Base-by-base conservation (phyloP, 169 alveolate species). In the Babesia sp. region DNA sequence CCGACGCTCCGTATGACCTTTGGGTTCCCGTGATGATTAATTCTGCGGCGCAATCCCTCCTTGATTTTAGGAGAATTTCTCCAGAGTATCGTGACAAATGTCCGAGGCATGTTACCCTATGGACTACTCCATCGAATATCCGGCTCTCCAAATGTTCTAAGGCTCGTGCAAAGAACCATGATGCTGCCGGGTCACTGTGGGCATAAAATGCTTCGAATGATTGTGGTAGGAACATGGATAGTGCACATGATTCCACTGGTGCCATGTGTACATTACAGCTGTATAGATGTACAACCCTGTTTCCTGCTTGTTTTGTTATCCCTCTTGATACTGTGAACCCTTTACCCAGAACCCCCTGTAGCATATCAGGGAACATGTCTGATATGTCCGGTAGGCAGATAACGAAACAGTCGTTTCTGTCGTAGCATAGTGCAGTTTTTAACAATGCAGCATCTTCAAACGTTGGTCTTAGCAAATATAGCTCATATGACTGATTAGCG, bases 151-250 rank as follows among this genome's bases (percentile, higher is more conserved):
- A 60, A 31, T 79, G 63, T 18, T 71, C 83, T 12, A 79, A 14
- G 44, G 87, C 82, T 31, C 50, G 39, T 44, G 87, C 77, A 34
- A 70, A 79, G 70, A 79, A 71, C 87, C 87, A 79, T 36, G 87
- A 66, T 22, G 72, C 48, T 61, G 56, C 70, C 3, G 87, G 87
- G 64, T 79, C 87, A 14, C 87, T 83, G n/a, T 79, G 54, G 3
- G 56, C 57, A 42, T 70, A 70, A 36, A 79, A 79, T 22, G 63
- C 60, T 63, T 39, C 37, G 48, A 69, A 70, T 5, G 74, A 61
- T 18, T 44, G 39, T 14, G 76, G 22, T 48, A 79, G 45, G 46
- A 79, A 55, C 87, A 79, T 79, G 20, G 82, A 71, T 22, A 79
- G 64, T 9, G 61, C 74, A 28, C 55, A 64, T 9, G 81, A 54